phyloP scores from a whole-genome alignment of 495 filamentous ascomycete genomes.

The Talaromyces proteolyticus region DNA sequence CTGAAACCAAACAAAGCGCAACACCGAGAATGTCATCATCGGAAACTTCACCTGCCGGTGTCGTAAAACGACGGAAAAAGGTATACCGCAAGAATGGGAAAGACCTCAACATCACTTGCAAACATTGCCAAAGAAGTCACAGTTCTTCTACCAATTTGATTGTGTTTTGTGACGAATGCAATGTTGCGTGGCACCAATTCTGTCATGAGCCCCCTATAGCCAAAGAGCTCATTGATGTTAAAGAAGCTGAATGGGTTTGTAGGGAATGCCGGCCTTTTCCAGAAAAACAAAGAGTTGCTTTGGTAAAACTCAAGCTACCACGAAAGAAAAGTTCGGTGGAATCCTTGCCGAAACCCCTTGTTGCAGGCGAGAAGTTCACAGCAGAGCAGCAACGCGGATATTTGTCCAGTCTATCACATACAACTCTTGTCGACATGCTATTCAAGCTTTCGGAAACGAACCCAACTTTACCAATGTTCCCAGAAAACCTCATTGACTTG shows the following conservation, averaged over 20 bases:
- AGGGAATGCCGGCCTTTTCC: constrained; percentile 51
- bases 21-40: constrained; percentile 37
- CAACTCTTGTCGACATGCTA: constrained; percentile 33
- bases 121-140: constrained; percentile 70
- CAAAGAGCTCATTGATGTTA: constrained; percentile 57
- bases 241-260: constrained; percentile 77
- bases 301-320: constrained; percentile 3
- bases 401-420: constrained; percentile 32
- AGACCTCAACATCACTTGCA: constrained; percentile 52
- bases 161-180: constrained; percentile 93
- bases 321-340: constrained; percentile 9
- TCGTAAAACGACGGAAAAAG: constrained; percentile 33
- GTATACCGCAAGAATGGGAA: constrained; percentile 34
- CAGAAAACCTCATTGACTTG: constrained; percentile 20
- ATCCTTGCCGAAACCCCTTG: constrained; percentile 12
- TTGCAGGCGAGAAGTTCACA: constrained; percentile 19
- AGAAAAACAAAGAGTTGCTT: neutral
- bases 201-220: constrained; percentile 83
- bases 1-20: constrained; percentile 29
- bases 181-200: constrained; percentile 80
- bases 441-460: constrained; percentile 25
- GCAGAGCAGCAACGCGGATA: constrained; percentile 33
- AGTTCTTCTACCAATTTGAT: constrained; percentile 77
- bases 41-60: constrained; percentile 9
- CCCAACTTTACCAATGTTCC: constrained; percentile 34